Conservation (phyloP, 2,329 filamentous ascomycete genomes). For the Cladosporium sp. region DNA sequence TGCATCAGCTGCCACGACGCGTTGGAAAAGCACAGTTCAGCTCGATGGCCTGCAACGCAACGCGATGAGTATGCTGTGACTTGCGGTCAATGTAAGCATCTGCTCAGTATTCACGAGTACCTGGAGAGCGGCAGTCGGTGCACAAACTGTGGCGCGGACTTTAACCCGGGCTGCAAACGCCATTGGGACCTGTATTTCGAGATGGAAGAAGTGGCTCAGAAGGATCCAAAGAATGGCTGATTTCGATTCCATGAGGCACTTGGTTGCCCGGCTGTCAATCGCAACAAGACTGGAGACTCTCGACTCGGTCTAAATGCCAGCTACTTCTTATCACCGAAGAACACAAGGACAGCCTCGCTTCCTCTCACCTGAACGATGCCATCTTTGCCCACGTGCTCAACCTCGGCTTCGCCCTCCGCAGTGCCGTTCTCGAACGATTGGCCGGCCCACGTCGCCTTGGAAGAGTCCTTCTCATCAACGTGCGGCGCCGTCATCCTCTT, state of each 20-base stretch:
- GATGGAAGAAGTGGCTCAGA: background rate
- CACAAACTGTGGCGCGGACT: background rate
- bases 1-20: slow-evolving; percentile 5
- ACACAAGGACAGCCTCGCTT: slow-evolving; percentile 26
- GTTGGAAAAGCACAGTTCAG: background rate
- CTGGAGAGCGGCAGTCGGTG: background rate
- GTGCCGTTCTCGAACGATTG: slow-evolving; percentile 23
- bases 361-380: slow-evolving; percentile 20
- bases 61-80: background rate
- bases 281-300: too few relatives aligned
- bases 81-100: background rate
- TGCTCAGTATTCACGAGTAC: background rate
- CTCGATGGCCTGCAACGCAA: background rate
- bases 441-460: slow-evolving; percentile 24
- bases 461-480: slow-evolving; percentile 22
- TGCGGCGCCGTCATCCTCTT: slow-evolving; percentile 25
- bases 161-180: background rate
- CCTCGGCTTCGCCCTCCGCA: slow-evolving; percentile 13
- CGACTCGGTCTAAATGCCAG: too few relatives aligned
- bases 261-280: too few relatives aligned
- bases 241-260: too few relatives aligned
- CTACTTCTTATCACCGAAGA: slow-evolving; percentile 18
- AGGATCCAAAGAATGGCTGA: too few relatives aligned
- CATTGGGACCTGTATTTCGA: slow-evolving; percentile 5
- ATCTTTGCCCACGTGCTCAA: slow-evolving; percentile 18